Evolutionary conservation across 805 yeast species (phyloP), one percentile per base, ranked within the genome.

Genomic region (Monosporozyma aerobia): DNA sequence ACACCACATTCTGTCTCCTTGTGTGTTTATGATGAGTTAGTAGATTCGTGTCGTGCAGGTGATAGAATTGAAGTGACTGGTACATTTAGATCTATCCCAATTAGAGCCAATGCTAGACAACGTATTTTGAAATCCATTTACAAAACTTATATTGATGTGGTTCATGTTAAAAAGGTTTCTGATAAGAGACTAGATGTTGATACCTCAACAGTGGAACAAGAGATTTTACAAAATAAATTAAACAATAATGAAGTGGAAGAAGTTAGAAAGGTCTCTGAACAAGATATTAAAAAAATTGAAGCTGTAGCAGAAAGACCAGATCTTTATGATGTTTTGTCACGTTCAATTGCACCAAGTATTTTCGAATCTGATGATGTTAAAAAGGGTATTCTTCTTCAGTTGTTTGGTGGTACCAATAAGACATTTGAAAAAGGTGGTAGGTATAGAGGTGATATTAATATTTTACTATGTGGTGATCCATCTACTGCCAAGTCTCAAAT

Each of bases 281-380:
- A 80, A 16, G 97, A 92, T 52, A 71, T 87, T 22, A 78, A 68
- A 6, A 77, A 77, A 59, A 88, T 94, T 59, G 73, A 74, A 54
- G 79, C 77, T 53, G 75, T 79, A 1, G 73, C 95, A 0, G 66
- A 69, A 56, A 79, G 98, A 58, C 78, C 76, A 14, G 98, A 94
- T 68, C 69, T 90, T 35, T 94, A 92, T 68, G 95, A 90, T 58
- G 70, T 90, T 19, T 74, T 94, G 50, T 82, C 98, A 0, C 78
- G 97, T 55, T 89, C 97, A 1, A 73, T 94, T 58, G 98, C 99
- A 0, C 99, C 99, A n/a, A 86, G 96, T 51, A 89, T 94, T 62
- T 94, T 80, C 68, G 99, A 94, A 69, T 81, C 90, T 78, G 97
- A 89, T 60, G 99, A 94, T 65, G 97, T 92, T 44, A 94, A 94